Conservation (phyloP, 2,329 filamentous ascomycete genomes). For the Hypoxylon sp. region DNA sequence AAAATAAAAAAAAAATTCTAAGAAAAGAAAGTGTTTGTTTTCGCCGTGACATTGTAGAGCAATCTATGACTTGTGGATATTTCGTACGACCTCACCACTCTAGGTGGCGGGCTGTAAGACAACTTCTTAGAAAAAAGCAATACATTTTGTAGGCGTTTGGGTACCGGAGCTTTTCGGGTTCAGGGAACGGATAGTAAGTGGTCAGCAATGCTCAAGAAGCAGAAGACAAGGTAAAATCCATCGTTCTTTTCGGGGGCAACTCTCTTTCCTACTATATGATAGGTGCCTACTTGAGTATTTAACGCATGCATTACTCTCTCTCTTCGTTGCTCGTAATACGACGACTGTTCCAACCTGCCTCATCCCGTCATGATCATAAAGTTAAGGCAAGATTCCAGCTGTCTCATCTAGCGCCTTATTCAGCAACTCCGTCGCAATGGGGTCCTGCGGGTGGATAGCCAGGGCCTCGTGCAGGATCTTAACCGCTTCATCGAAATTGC, state of each 20-base stretch:
- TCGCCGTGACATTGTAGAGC: background rate
- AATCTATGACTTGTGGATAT: background rate
- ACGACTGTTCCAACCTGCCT: background rate
- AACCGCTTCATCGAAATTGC: conserved; percentile 81
- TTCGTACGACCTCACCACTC: background rate
- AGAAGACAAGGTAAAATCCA: conserved; percentile 1
- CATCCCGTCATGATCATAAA: conserved; percentile 6
- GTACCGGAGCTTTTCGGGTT: background rate
- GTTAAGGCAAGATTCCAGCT: conserved; percentile 55
- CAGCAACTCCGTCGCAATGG: conserved; percentile 83
- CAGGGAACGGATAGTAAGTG: background rate
- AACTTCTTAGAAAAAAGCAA: background rate
- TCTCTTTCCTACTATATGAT: conserved; percentile 11
- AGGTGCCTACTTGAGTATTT: background rate
- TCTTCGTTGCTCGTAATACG: conserved; percentile 16
- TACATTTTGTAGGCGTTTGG: background rate
- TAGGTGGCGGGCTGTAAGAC: background rate
- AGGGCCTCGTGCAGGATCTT: conserved; percentile 87
- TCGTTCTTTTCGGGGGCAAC: conserved; percentile 9
- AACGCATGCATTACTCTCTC: conserved; percentile 2
- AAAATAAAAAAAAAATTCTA: background rate
- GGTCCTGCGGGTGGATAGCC: conserved; percentile 83
- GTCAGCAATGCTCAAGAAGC: background rate
- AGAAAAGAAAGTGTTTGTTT: background rate
- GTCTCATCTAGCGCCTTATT: conserved; percentile 79